Percentiles rank a stretch among this genome's conserved stretches.
Evolutionary conservation across 2,329 filamentous ascomycete genomes (phyloP).

Genomic region (Epicoccum sorghinum): DNA sequence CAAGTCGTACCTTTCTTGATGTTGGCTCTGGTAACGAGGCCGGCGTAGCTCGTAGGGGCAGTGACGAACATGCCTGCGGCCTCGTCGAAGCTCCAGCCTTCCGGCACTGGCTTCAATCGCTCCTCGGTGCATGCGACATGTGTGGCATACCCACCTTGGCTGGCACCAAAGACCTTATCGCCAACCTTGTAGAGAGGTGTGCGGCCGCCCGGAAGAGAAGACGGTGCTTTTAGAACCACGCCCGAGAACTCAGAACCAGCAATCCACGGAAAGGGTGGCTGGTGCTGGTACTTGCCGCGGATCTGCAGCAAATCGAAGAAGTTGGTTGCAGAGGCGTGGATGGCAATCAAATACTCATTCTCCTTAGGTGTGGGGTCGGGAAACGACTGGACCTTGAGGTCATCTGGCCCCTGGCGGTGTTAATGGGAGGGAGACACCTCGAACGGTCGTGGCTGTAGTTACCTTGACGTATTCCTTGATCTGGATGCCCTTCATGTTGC

Average conservation of each 20-base stretch:
- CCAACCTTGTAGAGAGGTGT: conserved; percentile 73
- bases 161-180: conserved; percentile 83
- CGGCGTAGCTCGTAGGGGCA: conserved; percentile 86
- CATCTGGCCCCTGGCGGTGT: conserved; percentile 69
- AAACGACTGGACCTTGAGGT: conserved; percentile 76
- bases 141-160: conserved; percentile 85
- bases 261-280: conserved; percentile 87
- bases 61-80: conserved; percentile 91
- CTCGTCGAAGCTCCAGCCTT: conserved; percentile 82
- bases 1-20: conserved; percentile 62
- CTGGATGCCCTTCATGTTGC: conserved; percentile 74
- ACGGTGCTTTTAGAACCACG: conserved; percentile 71
- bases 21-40: conserved; percentile 76
- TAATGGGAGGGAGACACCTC: not conserved
- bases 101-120: conserved; percentile 73
- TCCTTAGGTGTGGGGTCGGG: conserved; percentile 74
- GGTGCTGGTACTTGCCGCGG: conserved; percentile 92
- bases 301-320: conserved; percentile 98
- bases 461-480: conserved; percentile 77
- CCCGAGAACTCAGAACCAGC: conserved; percentile 88
- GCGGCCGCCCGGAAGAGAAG: conserved; percentile 50
- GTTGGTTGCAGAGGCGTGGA: conserved; percentile 88
- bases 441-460: conserved; percentile 19
- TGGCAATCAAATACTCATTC: conserved; percentile 82
- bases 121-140: conserved; percentile 71